A percentile compares a stretch with the other conserved stretches of the same genome.
phyloP scores from a whole-genome alignment of 441 rosid genomes.

The Cnidoscolus chayamansa region DNA sequence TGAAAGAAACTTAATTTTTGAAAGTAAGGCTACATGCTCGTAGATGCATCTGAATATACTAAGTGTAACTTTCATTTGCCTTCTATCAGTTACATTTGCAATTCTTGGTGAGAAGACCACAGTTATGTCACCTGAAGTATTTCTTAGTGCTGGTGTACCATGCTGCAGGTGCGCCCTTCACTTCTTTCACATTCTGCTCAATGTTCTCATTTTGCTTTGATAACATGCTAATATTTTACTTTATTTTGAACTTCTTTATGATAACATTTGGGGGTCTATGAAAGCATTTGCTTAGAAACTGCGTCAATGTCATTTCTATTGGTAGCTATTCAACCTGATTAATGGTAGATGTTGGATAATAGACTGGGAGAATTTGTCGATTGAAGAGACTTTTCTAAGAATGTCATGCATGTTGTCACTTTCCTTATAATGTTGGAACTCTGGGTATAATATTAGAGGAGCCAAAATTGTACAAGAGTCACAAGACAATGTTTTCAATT shows the following conservation, averaged over 20 bases:
- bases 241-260: neutral
- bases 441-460: neutral
- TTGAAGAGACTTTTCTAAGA: neutral
- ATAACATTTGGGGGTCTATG: neutral
- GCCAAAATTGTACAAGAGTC: neutral
- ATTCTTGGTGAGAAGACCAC: constrained; percentile 98
- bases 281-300: constrained; percentile 9
- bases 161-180: constrained; percentile 80
- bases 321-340: too few species aligned
- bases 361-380: neutral
- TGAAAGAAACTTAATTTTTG: constrained; percentile 9
- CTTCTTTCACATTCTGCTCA: constrained; percentile 25
- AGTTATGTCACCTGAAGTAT: constrained; percentile 96
- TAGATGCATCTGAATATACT: constrained; percentile 19
- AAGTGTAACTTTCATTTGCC: constrained; percentile 17
- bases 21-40: neutral
- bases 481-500: constrained; percentile 2
- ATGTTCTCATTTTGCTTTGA: constrained; percentile 11
- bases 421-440: neutral
- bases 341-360: neutral
- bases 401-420: neutral
- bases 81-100: constrained; percentile 63
- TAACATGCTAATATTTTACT: constrained; percentile 7
- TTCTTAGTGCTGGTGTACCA: constrained; percentile 80
- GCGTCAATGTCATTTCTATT: constrained; percentile 1